Base-by-base conservation (phyloP, 331 rosid genomes). In the Ulmus americana region DNA sequence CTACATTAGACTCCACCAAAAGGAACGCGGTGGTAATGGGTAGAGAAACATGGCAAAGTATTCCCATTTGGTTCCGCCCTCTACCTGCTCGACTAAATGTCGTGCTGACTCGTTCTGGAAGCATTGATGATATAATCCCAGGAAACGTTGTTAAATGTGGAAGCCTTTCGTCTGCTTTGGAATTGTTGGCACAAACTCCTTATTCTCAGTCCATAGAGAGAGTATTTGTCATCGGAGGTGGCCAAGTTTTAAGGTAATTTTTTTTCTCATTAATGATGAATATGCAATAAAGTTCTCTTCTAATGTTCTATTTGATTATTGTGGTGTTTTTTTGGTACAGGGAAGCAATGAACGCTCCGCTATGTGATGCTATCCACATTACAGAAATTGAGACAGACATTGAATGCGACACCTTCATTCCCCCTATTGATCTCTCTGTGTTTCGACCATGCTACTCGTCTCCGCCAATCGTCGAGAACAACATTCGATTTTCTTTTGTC, bases 21-120 rank as follows among this genome's bases (percentile, higher is more conserved):
- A 87, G 79, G 78, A 94, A 94, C 77, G 99, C 97, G 0, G 61
- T 94, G 74, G 61, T 94, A 51, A 94, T 90, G 99, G 99, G 97
- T 54, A 83, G 99, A 52, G 87, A 84, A 73, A 74, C 97, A 62
- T 94, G 97, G 97, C 97, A 94, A 82, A 68, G 86, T 44, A 84
- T 90, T 65, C 88, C 85, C 13, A 61, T 70, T 16, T 82, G 81
- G 61, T 38, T 56, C 8, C 95, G 86, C 50, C 99, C 97, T 44
- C 81, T 87, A 56, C 79, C 90, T 13, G 95, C 95, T 57, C 88
- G 95, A 63, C 90, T 94, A 43, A 94, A 90, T 70, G 95, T 94
- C 72, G 91, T 94, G 75, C 81, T 94, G 59, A 89, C 95, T 75
- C 95, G 91, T 62, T 89, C 98, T 0, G 95, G 90, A 57, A 84